Evolutionary conservation across 441 rosid genomes (phyloP).

Genomic region (Syzygium malaccense): DNA sequence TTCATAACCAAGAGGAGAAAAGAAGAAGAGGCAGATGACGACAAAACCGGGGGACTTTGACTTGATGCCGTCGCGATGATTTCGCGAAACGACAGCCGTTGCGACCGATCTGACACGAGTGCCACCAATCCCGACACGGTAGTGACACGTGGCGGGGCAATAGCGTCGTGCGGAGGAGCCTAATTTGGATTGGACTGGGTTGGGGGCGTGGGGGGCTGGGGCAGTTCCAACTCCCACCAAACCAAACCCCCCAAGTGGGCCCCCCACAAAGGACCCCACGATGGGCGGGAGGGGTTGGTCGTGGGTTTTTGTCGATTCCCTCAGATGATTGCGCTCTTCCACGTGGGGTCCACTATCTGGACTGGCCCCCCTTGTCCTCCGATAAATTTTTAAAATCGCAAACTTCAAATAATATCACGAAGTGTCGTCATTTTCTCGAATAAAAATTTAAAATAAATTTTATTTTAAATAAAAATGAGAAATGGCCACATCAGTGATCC

Average conservation of each 20-base stretch:
- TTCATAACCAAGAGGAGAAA: fast-evolving
- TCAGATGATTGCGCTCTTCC: neutral
- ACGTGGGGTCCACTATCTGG: neutral
- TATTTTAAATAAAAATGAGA: too few species aligned
- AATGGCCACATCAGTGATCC: too few species aligned
- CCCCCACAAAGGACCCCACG: neutral
- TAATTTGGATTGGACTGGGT: neutral
- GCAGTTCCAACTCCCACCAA: neutral
- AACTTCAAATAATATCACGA: too few species aligned
- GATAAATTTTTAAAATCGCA: neutral
- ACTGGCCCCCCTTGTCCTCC: neutral
- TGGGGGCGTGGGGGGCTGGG: neutral
- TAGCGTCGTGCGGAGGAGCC: neutral
- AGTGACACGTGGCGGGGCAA: neutral
- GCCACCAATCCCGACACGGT: neutral
- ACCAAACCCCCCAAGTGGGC: neutral
- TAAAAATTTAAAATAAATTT: too few species aligned
- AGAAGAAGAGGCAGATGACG: too few species aligned
- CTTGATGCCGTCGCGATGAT: neutral
- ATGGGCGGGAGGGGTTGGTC: neutral
- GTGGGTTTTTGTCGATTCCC: neutral
- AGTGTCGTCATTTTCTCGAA: too few species aligned
- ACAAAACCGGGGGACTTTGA: neutral
- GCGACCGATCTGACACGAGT: neutral
- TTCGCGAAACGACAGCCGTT: neutral